Conservation (phyloP, 148 eudicot genomes). For the Rhododendron mucronatum region DNA sequence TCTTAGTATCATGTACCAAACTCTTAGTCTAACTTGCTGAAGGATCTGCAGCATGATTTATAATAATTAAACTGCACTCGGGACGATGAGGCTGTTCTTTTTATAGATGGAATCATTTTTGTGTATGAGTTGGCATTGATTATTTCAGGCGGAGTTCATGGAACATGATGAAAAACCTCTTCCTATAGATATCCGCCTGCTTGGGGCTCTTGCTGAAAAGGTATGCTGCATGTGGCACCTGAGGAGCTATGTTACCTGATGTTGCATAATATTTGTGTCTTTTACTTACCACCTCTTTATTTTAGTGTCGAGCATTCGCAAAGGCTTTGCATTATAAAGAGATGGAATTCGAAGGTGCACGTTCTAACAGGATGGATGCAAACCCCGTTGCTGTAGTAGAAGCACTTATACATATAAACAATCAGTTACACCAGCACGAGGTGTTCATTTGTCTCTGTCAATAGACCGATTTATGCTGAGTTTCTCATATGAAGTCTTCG, state of each 20-base stretch:
- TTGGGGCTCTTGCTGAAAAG: conserved; percentile 99
- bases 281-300: conserved; percentile 3
- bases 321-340: conserved; percentile 98
- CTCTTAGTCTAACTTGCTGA: not conserved
- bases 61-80: not conserved
- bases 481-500: not conserved
- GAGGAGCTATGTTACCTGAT: not conserved
- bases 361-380: conserved; percentile 80
- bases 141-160: conserved; percentile 92
- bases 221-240: conserved; percentile 29
- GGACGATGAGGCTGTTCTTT: not conserved
- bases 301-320: conserved; percentile 97
- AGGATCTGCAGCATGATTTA: not conserved
- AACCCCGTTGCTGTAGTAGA: conserved; percentile 94
- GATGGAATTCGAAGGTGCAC: conserved; percentile 99
- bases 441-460: conserved; percentile 26
- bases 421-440: conserved; percentile 98
- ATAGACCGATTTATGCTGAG: not conserved
- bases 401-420: conserved; percentile 93
- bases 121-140: conserved; percentile 8
- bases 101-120: not conserved
- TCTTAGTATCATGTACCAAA: not conserved
- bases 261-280: not conserved
- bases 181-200: conserved; percentile 96
- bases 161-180: conserved; percentile 98